Evolutionary conservation across 2,329 filamentous ascomycete species (phyloP), one percentile per base, ranked within the genome.

Genomic region (Epichloe aotearoae): DNA sequence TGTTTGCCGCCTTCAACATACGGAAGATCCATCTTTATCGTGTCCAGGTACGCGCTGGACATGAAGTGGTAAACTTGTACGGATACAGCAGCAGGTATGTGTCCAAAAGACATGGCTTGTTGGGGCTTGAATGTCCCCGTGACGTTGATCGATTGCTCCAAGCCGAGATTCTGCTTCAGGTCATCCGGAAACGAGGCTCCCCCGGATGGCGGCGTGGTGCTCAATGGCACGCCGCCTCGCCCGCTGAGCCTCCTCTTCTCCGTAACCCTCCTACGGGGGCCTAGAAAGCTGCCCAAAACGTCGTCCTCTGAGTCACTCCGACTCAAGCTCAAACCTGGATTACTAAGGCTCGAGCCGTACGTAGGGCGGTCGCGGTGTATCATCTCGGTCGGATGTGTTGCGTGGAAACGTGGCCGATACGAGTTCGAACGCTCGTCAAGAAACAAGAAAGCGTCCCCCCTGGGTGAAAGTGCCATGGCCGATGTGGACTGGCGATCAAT

Each of bases 291-390:
- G 3, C 75, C 76, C 5, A 82, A 69, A 0, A 77, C 76, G 48
- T 84, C 80, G 55, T 83, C 80, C 58, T 84, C 80, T 0, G 80
- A 84, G 56, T 83, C 80, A 56, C 79, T 83, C 44, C 74, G 73
- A 57, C 77, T 82, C 49, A 76, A 70, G 56, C 74, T 78, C 20
- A 80, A 65, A 58, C 74, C 69, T 5, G 73, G 73, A 0, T 70
- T 68, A 15, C 66, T 71, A 1, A 75, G 71, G 48, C 70, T 77
- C 0, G 76, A 73, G 52, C 70, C 69, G 47, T 72, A 76, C 0
- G 71, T 68, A 1, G 70, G 64, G 14, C 69, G 64, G 3, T 68
- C 64, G 14, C 69, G 64, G 3, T 68, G 65, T 48, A 64, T 54
- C 34, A 62, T 57, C 26, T 66, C 60, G 40, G 65, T 46, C 46